Conservation (phyloP, 169 alveolate species). For the Cystoisospora suis region DNA sequence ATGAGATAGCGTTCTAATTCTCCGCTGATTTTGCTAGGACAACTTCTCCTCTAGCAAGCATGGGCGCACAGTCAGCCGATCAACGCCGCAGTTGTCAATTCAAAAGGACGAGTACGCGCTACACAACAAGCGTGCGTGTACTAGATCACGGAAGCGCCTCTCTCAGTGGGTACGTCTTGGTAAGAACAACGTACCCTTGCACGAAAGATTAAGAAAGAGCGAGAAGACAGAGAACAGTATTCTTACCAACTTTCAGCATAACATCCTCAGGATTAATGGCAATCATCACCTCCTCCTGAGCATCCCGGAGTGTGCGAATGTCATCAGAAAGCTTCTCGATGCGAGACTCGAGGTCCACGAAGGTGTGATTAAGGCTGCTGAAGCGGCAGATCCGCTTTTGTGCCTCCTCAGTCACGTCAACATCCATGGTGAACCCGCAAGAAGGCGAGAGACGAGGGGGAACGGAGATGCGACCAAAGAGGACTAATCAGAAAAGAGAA, state of each 20-base stretch:
- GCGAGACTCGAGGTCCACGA: slow-evolving; percentile 38
- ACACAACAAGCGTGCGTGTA: no score
- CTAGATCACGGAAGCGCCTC: no score
- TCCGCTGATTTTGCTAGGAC: no score
- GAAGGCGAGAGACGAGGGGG: neutral
- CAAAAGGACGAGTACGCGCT: no score
- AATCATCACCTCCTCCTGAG: slow-evolving; percentile 57
- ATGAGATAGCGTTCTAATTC: no score
- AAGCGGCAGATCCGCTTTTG: slow-evolving; percentile 55
- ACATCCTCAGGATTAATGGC: neutral
- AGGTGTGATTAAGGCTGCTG: slow-evolving; percentile 42
- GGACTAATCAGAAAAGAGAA: neutral
- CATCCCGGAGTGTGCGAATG: slow-evolving; percentile 33
- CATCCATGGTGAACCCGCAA: neutral
- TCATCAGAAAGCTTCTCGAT: slow-evolving; percentile 41
- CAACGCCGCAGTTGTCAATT: no score
- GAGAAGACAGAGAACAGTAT: no score
- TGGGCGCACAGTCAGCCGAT: no score
- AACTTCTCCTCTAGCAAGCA: no score
- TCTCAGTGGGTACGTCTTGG: no score
- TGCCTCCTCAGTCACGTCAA: slow-evolving; percentile 61
- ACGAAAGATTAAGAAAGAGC: no score
- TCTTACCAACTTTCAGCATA: slow-evolving; percentile 11
- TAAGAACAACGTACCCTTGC: no score
- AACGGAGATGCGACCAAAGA: neutral